phyloP scores from a whole-genome alignment of 257 asterid genomes.

The Parsonsia alboflavescens region DNA sequence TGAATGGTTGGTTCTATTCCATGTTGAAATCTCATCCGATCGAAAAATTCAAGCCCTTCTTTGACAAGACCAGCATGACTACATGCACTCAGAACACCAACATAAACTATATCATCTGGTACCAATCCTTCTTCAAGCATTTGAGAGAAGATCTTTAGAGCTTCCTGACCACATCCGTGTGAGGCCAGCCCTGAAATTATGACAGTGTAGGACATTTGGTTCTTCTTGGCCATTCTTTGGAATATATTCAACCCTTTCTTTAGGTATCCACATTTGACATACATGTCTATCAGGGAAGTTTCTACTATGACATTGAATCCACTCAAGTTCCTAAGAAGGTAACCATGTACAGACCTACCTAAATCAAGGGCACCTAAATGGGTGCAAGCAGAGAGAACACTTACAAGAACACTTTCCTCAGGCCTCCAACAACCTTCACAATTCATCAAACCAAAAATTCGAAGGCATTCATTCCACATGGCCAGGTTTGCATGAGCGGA shows the following conservation, averaged over 20 bases:
- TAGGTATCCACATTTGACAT: constrained; percentile 57
- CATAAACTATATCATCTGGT: constrained; percentile 67
- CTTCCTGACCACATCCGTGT: constrained; percentile 58
- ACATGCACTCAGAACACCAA: constrained; percentile 66
- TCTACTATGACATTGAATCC: constrained; percentile 61
- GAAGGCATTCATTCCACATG: constrained; percentile 59
- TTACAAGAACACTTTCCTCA: constrained; percentile 76
- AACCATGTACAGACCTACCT: constrained; percentile 57
- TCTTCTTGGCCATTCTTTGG: constrained; percentile 35
- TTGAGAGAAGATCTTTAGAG: constrained; percentile 38
- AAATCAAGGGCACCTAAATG: constrained; percentile 52
- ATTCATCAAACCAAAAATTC: constrained; percentile 45
- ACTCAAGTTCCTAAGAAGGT: constrained; percentile 49
- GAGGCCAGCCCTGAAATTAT: constrained; percentile 63
- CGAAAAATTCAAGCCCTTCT: constrained; percentile 44
- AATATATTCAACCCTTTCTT: constrained; percentile 57
- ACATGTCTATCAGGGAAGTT: constrained; percentile 65
- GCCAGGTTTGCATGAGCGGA: constrained; percentile 55
- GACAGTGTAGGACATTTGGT: constrained; percentile 56
- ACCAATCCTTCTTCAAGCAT: constrained; percentile 53
- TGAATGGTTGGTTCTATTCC: constrained; percentile 52
- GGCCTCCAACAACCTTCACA: constrained; percentile 44
- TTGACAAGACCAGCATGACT: constrained; percentile 56
- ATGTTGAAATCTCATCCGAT: constrained; percentile 47
- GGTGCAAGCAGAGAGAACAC: constrained; percentile 65